A percentile compares a stretch with the other conserved stretches of the same genome.
Evolutionary conservation across 352 stramenopile species (phyloP).

Genomic region (Globisporangium iwayamae): DNA sequence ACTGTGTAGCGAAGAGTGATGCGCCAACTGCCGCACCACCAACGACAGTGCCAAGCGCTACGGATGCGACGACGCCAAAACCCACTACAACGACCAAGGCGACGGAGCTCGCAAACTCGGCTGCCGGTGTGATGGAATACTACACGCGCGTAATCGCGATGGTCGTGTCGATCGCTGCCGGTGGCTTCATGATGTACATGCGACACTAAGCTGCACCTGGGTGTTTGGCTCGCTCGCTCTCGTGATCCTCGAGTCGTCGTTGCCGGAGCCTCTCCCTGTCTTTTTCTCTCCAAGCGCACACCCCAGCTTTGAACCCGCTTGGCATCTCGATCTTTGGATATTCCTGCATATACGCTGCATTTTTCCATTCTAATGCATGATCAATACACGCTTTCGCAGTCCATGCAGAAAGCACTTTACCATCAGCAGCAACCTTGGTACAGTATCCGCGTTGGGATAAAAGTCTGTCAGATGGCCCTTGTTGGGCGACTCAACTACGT

Average conservation of each 20-base stretch:
- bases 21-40: neutral
- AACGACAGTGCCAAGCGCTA: neutral
- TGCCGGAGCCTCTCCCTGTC: too few species aligned
- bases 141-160: constrained; percentile 13
- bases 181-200: constrained; percentile 3
- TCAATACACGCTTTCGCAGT: too few species aligned
- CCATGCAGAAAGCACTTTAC: too few species aligned
- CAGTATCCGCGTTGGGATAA: too few species aligned
- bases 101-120: neutral
- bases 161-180: constrained; percentile 8
- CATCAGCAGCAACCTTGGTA: neutral
- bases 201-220: constrained; percentile 4
- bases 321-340: too few species aligned
- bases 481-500: too few species aligned
- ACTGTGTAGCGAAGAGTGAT: neutral
- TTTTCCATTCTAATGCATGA: too few species aligned
- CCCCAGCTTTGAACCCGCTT: neutral
- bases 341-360: too few species aligned
- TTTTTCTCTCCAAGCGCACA: too few species aligned
- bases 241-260: neutral
- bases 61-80: neutral
- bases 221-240: neutral
- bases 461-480: too few species aligned
- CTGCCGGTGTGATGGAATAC: neutral
- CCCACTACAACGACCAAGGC: neutral